phyloP scores from a whole-genome alignment of 306 rosid species.

The Calophaca sinica region DNA sequence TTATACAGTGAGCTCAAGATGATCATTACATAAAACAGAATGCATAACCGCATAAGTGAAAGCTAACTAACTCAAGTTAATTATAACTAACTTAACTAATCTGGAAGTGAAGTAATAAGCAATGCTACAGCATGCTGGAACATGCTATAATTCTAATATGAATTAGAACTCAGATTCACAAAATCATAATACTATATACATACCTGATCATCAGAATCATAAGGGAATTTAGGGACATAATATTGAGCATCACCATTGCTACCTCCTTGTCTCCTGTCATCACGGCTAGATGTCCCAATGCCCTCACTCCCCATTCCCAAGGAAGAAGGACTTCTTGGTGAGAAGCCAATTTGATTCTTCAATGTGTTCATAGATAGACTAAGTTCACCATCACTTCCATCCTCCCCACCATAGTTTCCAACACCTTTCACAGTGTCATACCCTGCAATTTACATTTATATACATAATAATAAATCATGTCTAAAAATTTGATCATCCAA shows the following conservation, averaged over 20 bases:
- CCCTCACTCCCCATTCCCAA: slow-evolving; percentile 55
- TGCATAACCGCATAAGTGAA: too few relatives aligned
- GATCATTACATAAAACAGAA: too few relatives aligned
- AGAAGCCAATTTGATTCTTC: slow-evolving; percentile 68
- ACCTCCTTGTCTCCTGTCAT: slow-evolving; percentile 51
- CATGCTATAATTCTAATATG: too few relatives aligned
- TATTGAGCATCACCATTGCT: slow-evolving; percentile 49
- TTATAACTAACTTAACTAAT: too few relatives aligned
- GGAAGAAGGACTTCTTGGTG: slow-evolving; percentile 58
- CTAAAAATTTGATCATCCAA: neutral
- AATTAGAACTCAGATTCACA: too few relatives aligned
- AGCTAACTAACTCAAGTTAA: too few relatives aligned
- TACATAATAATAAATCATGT: neutral
- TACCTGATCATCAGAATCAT: slow-evolving; percentile 64
- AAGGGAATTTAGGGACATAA: slow-evolving; percentile 57
- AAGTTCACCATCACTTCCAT: slow-evolving; percentile 51
- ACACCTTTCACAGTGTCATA: slow-evolving; percentile 54
- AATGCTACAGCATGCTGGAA: too few relatives aligned
- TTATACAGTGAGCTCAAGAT: too few relatives aligned
- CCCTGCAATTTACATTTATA: slow-evolving; percentile 54
- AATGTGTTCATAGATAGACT: slow-evolving; percentile 61
- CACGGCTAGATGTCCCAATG: slow-evolving; percentile 45
- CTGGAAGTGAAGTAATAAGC: too few relatives aligned
- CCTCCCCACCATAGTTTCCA: slow-evolving; percentile 52
- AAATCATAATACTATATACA: too few relatives aligned